phyloP scores from a whole-genome alignment of 148 eudicot species.

The Chenopodium album region DNA sequence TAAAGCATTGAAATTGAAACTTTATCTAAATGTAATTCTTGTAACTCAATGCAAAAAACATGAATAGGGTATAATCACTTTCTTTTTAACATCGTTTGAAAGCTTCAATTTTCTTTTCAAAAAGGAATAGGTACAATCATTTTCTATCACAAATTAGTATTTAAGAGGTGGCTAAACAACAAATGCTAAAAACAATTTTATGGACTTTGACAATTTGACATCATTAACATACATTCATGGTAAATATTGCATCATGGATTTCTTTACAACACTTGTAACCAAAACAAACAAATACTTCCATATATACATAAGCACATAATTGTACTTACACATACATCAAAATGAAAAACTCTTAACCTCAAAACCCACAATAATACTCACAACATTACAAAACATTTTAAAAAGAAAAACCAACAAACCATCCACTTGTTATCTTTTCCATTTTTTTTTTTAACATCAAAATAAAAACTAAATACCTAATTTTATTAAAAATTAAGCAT shows the following conservation, averaged over 20 bases:
- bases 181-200: neutral
- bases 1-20: too few species aligned
- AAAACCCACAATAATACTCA: neutral
- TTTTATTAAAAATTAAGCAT: neutral
- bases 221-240: too few species aligned
- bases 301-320: conserved; percentile 12
- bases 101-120: too few species aligned
- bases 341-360: neutral
- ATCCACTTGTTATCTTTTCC: neutral
- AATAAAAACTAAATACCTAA: neutral
- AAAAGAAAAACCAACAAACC: neutral
- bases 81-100: too few species aligned
- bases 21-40: too few species aligned
- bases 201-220: too few species aligned
- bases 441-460: neutral
- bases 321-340: conserved; percentile 12
- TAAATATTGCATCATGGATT: neutral
- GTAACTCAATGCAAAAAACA: too few species aligned
- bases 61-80: too few species aligned
- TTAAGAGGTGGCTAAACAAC: neutral
- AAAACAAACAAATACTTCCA: neutral
- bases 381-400: neutral
- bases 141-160: too few species aligned
- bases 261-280: neutral
- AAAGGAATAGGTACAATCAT: too few species aligned